These are phyloP conservation scores for Prunus davidiana DNA, from an alignment of 306 rosid genomes.

Conservation along the genomic window DNA sequence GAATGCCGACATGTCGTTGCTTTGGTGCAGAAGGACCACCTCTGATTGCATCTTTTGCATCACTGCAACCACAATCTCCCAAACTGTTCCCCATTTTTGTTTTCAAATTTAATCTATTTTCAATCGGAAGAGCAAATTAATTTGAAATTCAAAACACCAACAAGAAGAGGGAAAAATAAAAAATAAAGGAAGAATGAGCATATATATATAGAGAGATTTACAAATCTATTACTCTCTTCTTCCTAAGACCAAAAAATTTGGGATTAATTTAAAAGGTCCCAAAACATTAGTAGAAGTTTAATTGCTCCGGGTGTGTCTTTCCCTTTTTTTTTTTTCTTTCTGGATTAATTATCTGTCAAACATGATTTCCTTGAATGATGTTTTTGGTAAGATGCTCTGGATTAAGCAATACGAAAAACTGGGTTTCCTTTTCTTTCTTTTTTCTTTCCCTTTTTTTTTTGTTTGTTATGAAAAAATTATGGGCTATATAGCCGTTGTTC, in stretches of 20 bases:
- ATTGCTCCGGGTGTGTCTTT: not conserved
- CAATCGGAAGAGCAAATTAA: too few species aligned
- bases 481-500: too few species aligned
- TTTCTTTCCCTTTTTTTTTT: too few species aligned
- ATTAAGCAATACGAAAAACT: too few species aligned
- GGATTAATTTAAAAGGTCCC: not conserved
- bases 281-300: not conserved
- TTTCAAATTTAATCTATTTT: too few species aligned
- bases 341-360: not conserved
- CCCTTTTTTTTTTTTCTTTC: not conserved
- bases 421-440: not conserved
- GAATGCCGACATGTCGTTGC: too few species aligned
- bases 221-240: not conserved
- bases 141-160: not conserved
- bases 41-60: not conserved
- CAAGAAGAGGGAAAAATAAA: not conserved
- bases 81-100: not conserved
- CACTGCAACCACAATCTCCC: slow-evolving; percentile 11
- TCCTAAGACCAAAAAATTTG: not conserved
- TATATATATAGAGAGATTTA: too few species aligned
- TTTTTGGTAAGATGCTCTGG: too few species aligned
- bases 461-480: too few species aligned
- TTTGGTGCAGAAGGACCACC: not conserved
- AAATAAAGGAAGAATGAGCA: not conserved
- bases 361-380: not conserved